Evolutionary conservation across 441 rosid genomes (phyloP).

Genomic region (Aleurites moluccanus): DNA sequence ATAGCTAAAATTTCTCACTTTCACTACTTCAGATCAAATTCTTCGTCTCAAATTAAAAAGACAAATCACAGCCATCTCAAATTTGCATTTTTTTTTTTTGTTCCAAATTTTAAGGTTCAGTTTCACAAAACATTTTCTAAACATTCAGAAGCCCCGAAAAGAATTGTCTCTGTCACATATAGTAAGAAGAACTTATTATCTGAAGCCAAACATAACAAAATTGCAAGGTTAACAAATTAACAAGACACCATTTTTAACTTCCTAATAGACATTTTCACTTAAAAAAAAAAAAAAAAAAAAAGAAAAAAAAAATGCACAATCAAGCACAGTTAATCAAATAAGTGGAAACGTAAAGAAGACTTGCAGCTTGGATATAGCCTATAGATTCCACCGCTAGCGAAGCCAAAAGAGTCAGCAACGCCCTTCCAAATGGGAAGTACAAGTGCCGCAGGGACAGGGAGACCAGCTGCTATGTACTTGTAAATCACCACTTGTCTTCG

Average conservation of each 20-base stretch:
- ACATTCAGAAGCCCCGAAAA: too few species aligned
- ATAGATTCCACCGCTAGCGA: constrained; percentile 20
- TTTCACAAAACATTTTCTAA: background rate
- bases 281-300: background rate
- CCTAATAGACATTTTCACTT: too few species aligned
- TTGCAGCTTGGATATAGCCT: constrained; percentile 41
- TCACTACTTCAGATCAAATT: background rate
- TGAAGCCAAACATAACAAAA: too few species aligned
- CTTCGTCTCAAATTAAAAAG: background rate
- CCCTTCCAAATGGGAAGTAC: constrained; percentile 48
- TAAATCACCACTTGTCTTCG: constrained; percentile 50
- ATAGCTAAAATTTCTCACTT: background rate
- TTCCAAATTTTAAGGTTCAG: background rate
- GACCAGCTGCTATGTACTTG: constrained; percentile 48
- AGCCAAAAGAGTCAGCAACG: constrained; percentile 31
- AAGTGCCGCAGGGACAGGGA: constrained; percentile 52
- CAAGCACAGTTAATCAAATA: background rate
- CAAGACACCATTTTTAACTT: background rate
- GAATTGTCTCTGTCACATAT: background rate
- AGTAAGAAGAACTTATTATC: background rate
- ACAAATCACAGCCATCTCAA: too few species aligned
- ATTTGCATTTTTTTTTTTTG: too few species aligned
- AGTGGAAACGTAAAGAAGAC: constrained; percentile 5
- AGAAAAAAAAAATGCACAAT: too few species aligned
- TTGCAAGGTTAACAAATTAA: too few species aligned